Evolutionary conservation across 1,284 basidiomycete genomes (phyloP).

Genomic region (Ceratobasidium sp.): DNA sequence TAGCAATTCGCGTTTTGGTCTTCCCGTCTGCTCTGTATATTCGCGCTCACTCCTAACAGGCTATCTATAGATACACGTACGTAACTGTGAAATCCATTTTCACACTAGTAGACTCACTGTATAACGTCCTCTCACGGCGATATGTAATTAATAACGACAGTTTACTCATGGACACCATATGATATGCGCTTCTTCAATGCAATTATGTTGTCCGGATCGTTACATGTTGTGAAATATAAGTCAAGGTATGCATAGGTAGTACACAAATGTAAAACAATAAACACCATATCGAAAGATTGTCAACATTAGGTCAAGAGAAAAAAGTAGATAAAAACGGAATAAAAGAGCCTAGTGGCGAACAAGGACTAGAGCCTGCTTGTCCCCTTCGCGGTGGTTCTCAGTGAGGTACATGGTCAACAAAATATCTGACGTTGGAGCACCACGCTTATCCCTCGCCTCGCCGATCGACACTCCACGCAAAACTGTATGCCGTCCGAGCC

Average conservation of each 20-base stretch:
- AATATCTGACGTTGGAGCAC: neutral
- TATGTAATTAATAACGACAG: too few species aligned
- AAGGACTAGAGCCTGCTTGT: neutral
- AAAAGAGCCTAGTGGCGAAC: neutral
- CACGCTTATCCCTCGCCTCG: conserved; percentile 11
- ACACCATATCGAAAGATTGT: neutral
- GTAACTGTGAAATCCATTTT: neutral
- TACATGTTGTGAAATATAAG: neutral
- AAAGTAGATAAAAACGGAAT: conserved; percentile 15
- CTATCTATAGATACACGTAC: conserved; percentile 29
- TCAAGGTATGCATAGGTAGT: neutral
- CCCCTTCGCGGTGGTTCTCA: conserved; percentile 11
- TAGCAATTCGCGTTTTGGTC: conserved; percentile 1
- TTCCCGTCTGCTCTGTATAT: neutral
- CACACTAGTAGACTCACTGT: conserved; percentile 13
- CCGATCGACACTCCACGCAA: conserved; percentile 22
- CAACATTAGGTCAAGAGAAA: neutral
- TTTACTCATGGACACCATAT: neutral
- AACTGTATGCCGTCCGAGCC: conserved; percentile 27
- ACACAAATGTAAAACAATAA: conserved; percentile 4
- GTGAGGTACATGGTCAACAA: conserved; percentile 24
- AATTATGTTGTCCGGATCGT: conserved; percentile 2
- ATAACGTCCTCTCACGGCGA: conserved; percentile 18
- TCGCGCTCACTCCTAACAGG: neutral
- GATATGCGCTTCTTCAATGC: neutral